Conservation (phyloP, 1,284 basidiomycete species). For the Hypsizygus ulmarius region DNA sequence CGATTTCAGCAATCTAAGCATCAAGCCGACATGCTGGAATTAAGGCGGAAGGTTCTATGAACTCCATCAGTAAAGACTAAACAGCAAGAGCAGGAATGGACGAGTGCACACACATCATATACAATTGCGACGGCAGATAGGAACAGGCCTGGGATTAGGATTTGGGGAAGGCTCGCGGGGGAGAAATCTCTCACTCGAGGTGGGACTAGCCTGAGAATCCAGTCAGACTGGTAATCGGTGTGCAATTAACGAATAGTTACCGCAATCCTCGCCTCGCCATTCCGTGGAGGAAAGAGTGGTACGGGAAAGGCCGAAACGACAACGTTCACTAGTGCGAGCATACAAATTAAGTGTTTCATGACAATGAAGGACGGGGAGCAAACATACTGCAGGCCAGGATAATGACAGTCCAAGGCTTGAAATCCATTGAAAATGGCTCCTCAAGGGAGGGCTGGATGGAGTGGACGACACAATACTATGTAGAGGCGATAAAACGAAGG, state of each 20-base stretch:
- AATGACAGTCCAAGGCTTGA: neutral
- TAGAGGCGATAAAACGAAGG: neutral
- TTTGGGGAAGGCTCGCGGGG: neutral
- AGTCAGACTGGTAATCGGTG: neutral
- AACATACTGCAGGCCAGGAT: slow-evolving; percentile 4
- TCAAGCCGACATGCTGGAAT: slow-evolving; percentile 10
- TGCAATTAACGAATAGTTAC: neutral
- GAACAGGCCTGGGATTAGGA: slow-evolving; percentile 1
- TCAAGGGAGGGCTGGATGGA: neutral
- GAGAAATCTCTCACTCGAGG: neutral
- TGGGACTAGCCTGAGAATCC: neutral
- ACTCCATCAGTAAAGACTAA: neutral
- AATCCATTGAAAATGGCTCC: neutral
- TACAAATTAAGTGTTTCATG: neutral
- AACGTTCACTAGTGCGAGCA: slow-evolving; percentile 9
- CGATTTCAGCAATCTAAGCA: neutral
- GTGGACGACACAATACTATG: neutral
- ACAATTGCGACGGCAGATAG: slow-evolving; percentile 14
- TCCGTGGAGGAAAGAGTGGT: slow-evolving; percentile 16
- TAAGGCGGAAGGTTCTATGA: neutral
- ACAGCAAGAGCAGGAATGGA: neutral
- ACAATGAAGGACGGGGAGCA: neutral
- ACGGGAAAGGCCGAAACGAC: slow-evolving; percentile 14
- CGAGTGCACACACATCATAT: slow-evolving; percentile 3
- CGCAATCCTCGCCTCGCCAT: slow-evolving; percentile 17